Evolutionary conservation across 768 basidiomycete species (phyloP).

Genomic region (Calvatia gigantea): DNA sequence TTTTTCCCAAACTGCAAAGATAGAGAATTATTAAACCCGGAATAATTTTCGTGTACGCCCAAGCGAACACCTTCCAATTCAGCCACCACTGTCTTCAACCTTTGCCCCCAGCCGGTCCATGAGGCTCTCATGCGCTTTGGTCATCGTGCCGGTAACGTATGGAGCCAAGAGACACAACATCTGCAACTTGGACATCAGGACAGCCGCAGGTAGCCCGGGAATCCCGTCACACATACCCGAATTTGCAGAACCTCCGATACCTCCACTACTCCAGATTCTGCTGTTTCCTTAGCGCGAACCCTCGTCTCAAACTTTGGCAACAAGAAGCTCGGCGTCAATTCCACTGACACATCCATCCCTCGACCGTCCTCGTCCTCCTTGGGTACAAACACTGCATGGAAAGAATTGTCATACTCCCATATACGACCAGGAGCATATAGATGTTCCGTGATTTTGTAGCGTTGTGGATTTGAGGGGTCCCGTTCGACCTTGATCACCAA

Average conservation of each 20-base stretch:
- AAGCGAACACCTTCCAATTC: background rate
- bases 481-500: conserved; percentile 6
- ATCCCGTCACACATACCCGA: conserved; percentile 21
- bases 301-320: conserved; percentile 16
- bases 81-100: conserved; percentile 17
- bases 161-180: conserved; percentile 31
- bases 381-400: background rate
- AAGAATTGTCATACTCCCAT: conserved; percentile 6
- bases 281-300: conserved; percentile 15
- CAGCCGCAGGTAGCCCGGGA: background rate
- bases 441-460: conserved; percentile 11
- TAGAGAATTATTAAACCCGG: too few species aligned
- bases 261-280: conserved; percentile 17
- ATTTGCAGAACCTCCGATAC: conserved; percentile 24
- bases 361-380: conserved; percentile 17
- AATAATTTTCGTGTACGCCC: too few species aligned
- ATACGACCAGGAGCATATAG: background rate
- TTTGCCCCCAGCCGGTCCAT: conserved; percentile 24
- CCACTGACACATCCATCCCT: conserved; percentile 17
- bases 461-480: conserved; percentile 7
- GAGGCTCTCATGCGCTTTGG: conserved; percentile 22
- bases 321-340: background rate
- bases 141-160: conserved; percentile 28
- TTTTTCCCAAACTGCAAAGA: too few species aligned
- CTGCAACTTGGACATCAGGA: conserved; percentile 15